Evolutionary conservation across 2,329 filamentous ascomycete species (phyloP).

Genomic region (Pseudocercospora musae): DNA sequence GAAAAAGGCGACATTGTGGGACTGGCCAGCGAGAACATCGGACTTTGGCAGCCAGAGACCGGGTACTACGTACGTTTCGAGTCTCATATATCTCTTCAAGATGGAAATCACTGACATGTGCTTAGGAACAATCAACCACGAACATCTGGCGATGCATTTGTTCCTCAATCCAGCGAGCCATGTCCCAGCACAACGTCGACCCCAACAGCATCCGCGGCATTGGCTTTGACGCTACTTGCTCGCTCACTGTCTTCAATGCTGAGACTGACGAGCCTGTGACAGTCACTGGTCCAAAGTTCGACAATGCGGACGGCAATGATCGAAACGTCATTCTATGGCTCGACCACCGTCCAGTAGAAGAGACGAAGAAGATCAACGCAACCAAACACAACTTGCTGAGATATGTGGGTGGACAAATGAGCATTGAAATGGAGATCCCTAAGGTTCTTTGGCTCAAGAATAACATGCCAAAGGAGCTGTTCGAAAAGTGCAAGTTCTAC

Average conservation of each 20-base stretch:
- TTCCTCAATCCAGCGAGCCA: slow-evolving; percentile 75
- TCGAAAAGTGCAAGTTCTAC: slow-evolving; percentile 93
- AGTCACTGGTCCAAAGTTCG: slow-evolving; percentile 86
- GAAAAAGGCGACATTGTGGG: slow-evolving; percentile 79
- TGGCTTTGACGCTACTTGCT: slow-evolving; percentile 98
- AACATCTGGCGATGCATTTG: slow-evolving; percentile 98
- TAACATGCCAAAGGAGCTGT: slow-evolving; percentile 89
- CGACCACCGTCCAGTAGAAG: slow-evolving; percentile 85
- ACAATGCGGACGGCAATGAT: slow-evolving; percentile 71
- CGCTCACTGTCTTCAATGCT: slow-evolving; percentile 81
- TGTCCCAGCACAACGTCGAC: slow-evolving; percentile 77
- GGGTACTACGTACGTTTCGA: slow-evolving; percentile 51
- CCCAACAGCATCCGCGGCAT: slow-evolving; percentile 76
- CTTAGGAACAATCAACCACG: slow-evolving; percentile 90
- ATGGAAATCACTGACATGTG: not conserved
- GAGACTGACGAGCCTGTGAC: slow-evolving; percentile 87
- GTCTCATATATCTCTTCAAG: not conserved
- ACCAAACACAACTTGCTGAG: slow-evolving; percentile 89
- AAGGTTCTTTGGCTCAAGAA: slow-evolving; percentile 99
- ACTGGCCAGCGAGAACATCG: slow-evolving; percentile 52
- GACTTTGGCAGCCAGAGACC: slow-evolving; percentile 52
- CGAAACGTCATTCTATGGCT: slow-evolving; percentile 97
- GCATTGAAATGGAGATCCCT: slow-evolving; percentile 98
- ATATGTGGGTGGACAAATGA: slow-evolving; percentile 98
- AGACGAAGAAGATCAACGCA: slow-evolving; percentile 89